Evolutionary conservation across 1,284 basidiomycete species (phyloP).

Genomic region (Exsudoporus floridanus): DNA sequence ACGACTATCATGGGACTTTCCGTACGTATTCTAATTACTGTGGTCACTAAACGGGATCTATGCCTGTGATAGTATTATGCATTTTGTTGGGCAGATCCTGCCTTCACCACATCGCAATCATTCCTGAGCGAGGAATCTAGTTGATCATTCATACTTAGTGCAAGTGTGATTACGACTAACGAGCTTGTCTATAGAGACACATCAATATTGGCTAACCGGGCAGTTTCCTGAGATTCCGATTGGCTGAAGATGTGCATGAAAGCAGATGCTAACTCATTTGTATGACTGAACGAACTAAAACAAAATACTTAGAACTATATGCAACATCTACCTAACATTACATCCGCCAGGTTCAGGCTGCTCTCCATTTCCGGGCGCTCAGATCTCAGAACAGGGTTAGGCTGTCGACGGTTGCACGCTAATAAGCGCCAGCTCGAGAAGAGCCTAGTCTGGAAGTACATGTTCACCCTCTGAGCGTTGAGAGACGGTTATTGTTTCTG

Average conservation of each 20-base stretch:
- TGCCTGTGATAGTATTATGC: slow-evolving; percentile 6
- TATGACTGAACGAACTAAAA: neutral
- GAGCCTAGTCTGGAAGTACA: neutral
- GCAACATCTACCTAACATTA: neutral
- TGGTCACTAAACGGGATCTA: slow-evolving; percentile 16
- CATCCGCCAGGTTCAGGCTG: neutral
- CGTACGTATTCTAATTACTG: slow-evolving; percentile 23
- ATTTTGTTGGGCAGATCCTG: slow-evolving; percentile 1
- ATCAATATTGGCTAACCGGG: neutral
- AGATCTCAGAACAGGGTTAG: neutral
- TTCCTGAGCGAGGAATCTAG: neutral
- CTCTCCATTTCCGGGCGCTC: neutral
- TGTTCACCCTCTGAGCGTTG: neutral
- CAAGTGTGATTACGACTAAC: neutral
- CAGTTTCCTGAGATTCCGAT: neutral
- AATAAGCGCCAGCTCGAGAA: neutral
- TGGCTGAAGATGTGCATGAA: neutral
- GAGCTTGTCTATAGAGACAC: neutral
- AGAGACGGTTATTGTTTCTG: neutral
- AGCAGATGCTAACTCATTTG: neutral
- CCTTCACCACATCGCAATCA: neutral
- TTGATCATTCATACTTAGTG: slow-evolving; percentile 1
- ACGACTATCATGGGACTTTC: slow-evolving; percentile 18
- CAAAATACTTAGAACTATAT: neutral
- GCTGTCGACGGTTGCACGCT: neutral